Percentiles rank a stretch among this genome's conserved stretches.
These are phyloP conservation scores for Fusarium pseudonygamai DNA, from an alignment of 2,329 filamentous ascomycete genomes.

Conservation along the genomic window DNA sequence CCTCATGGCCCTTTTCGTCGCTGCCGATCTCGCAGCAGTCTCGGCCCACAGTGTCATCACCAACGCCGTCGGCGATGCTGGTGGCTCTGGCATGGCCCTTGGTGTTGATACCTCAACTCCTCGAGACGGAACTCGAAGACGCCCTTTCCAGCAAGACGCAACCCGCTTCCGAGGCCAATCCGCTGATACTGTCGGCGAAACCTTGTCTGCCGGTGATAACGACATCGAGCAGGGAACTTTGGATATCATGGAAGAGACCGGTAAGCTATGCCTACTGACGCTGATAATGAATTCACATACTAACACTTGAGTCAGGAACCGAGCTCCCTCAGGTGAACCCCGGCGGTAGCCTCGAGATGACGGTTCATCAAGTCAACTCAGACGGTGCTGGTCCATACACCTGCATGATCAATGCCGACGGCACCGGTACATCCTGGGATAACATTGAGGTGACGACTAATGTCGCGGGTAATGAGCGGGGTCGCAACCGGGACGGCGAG, in stretches of 20 bases:
- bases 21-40: constrained; percentile 11
- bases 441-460: constrained; percentile 1
- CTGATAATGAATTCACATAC: no score
- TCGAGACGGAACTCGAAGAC: constrained; percentile 67
- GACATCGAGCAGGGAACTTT: not conserved
- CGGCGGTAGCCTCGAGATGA: constrained; percentile 69
- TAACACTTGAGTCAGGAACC: not conserved
- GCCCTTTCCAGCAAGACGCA: constrained; percentile 71
- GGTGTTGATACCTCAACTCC: constrained; percentile 65
- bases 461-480: not conserved
- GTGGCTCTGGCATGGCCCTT: constrained; percentile 63
- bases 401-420: constrained; percentile 71
- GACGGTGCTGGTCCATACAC: constrained; percentile 61
- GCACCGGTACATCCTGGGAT: constrained; percentile 48
- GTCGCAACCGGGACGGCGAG: constrained; percentile 8
- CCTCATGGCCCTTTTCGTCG: not conserved
- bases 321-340: constrained; percentile 66
- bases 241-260: constrained; percentile 66
- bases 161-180: constrained; percentile 42
- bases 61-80: constrained; percentile 61
- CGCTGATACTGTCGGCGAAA: constrained; percentile 6
- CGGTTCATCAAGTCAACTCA: constrained; percentile 51
- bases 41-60: constrained; percentile 7
- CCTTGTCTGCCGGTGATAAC: not conserved
- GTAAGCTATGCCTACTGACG: no score